A percentile compares a stretch with the other conserved stretches of the same genome.
Conservation (phyloP, 805 yeast genomes). For the Nakazawaea populi region DNA sequence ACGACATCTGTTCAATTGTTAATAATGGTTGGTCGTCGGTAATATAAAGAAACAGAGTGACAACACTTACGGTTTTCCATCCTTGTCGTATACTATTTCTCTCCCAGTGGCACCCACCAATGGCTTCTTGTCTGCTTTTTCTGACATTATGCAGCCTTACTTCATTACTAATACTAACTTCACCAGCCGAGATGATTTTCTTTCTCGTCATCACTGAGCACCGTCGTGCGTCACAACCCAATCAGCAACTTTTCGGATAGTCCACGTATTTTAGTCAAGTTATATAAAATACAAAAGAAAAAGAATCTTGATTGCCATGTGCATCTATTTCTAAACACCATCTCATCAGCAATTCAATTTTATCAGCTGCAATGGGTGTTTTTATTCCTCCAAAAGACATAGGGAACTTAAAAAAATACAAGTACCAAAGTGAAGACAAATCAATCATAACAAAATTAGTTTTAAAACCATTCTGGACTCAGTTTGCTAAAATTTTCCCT, state of each 20-base stretch:
- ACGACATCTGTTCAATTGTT: slow-evolving; percentile 47
- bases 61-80: slow-evolving; percentile 84
- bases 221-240: too few species aligned
- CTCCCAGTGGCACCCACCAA: slow-evolving; percentile 55
- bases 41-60: not conserved
- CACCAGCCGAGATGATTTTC: too few species aligned
- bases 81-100: slow-evolving; percentile 70
- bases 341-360: not conserved
- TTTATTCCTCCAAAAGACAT: slow-evolving; percentile 52
- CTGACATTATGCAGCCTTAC: not conserved
- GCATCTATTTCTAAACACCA: not conserved
- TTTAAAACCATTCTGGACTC: slow-evolving; percentile 77
- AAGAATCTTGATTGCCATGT: not conserved
- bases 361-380: slow-evolving; percentile 46
- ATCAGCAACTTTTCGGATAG: not conserved
- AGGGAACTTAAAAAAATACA: slow-evolving; percentile 48
- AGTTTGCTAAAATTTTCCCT: slow-evolving; percentile 73
- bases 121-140: slow-evolving; percentile 22
- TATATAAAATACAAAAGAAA: too few species aligned
- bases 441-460: slow-evolving; percentile 71
- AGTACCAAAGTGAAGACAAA: slow-evolving; percentile 73
- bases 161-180: too few species aligned
- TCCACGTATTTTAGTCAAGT: not conserved
- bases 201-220: too few species aligned
- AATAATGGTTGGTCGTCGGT: slow-evolving; percentile 3